A percentile compares a stretch with the other conserved stretches of the same genome.
Evolutionary conservation across 1,284 basidiomycete species (phyloP).

Genomic region (Veloboletus limbatus): DNA sequence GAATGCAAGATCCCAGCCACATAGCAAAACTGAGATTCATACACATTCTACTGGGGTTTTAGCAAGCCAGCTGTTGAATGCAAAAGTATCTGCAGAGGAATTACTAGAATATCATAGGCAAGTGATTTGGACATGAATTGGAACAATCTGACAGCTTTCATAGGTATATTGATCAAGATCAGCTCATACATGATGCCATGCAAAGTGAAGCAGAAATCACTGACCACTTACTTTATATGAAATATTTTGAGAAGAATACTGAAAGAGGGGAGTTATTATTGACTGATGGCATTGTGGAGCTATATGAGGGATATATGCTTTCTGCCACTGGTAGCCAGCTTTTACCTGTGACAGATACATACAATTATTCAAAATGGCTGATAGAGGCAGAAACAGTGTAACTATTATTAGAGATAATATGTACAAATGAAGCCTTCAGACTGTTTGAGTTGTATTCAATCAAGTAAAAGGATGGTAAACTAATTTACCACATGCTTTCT

Average conservation of each 20-base stretch:
- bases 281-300: constrained; percentile 16
- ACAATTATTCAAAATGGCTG: constrained; percentile 28
- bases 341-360: constrained; percentile 9
- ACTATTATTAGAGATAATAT: no score
- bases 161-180: constrained; percentile 72
- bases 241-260: constrained; percentile 45
- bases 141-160: constrained; percentile 1
- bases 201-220: constrained; percentile 48
- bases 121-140: constrained; percentile 16
- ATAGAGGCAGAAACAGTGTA: constrained; percentile 6
- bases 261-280: constrained; percentile 17
- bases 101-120: constrained; percentile 79
- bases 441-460: no score
- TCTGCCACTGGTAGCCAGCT: constrained; percentile 12
- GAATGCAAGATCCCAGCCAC: constrained; percentile 30
- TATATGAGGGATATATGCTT: constrained; percentile 24
- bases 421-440: no score
- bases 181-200: constrained; percentile 58
- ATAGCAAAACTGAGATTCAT: constrained; percentile 33
- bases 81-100: constrained; percentile 63
- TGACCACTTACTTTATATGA: constrained; percentile 54
- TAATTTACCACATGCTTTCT: no score
- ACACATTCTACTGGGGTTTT: constrained; percentile 64
- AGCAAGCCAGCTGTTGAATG: constrained; percentile 61
- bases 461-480: no score